Evolutionary conservation across 2,329 filamentous ascomycete genomes (phyloP), one percentile per base, ranked within the genome.

Genomic region (Exophiala dermatitidis): DNA sequence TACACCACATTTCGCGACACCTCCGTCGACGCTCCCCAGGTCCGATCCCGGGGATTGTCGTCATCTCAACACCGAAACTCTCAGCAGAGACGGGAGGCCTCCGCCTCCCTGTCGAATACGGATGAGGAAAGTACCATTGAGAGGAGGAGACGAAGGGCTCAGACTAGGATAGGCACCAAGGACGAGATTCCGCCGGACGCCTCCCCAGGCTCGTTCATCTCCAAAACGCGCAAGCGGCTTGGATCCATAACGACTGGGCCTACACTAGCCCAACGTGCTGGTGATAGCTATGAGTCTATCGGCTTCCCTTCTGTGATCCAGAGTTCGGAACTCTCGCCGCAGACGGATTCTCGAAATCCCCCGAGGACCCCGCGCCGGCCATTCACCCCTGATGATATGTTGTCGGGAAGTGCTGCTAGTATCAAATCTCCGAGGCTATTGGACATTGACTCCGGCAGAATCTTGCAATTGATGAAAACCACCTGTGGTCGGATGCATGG

Each of bases 401-500:
- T 59, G 44, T 45, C 54, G 55, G 38, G 60, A 44, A 43, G 56
- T 53, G 47, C 60, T 44, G 28, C 42, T 49, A 53, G 62, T 32
- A 36, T 61, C 12, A 54, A 54, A n/a, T 64, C 71, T 5, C 69
- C 71, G 0, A 67, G 68, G 8, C 58, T 73, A 28, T 67, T 71
- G 2, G 72, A 70, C 58, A 67, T 70, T 31, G 74, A 77, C 62
- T 69, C 73, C 5, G 68, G 70, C 30, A 76, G 74, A 57, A 74
- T 77, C 33, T 61, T 77, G 44, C 71, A 76, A 56, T 64, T 77
- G 46, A 77, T 77, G 74, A 76, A 76, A 58, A 75, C 73, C 26
- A 76, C 74, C 2, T 75, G 73, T 63, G 74, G 74, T 46, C 67
- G 74, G 52, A 77, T 77, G 74, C 74, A 76, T 62, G 74, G 74